phyloP scores from a whole-genome alignment of 148 eudicot species.

The Amaranthus palmeri region DNA sequence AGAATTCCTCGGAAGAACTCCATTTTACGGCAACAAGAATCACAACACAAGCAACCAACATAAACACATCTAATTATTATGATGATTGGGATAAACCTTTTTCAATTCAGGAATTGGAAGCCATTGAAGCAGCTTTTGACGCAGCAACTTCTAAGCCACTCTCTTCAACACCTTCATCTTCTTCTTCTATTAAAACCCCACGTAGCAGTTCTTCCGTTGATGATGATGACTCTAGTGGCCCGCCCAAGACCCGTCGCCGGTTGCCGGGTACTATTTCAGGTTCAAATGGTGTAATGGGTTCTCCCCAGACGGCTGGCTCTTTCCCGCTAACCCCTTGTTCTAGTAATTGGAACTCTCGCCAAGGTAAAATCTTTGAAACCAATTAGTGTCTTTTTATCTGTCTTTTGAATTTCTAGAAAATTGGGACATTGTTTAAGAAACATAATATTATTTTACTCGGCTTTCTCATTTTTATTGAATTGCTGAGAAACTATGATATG shows the following conservation, averaged over 20 bases:
- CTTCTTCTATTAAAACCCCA: constrained; percentile 20
- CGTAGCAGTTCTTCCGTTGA: constrained; percentile 13
- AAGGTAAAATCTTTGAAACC: constrained; percentile 17
- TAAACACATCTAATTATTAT: background rate
- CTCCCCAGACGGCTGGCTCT: background rate
- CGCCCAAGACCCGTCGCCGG: constrained; percentile 39
- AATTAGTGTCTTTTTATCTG: too few relatives aligned
- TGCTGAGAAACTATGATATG: background rate
- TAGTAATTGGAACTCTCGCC: constrained; percentile 8
- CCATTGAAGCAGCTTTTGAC: constrained; percentile 46
- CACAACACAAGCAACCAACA: background rate
- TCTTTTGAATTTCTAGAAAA: background rate
- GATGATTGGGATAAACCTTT: constrained; percentile 52
- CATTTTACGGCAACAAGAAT: background rate
- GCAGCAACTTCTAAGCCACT: constrained; percentile 22
- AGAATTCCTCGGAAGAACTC: background rate
- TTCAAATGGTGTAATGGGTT: constrained; percentile 13
- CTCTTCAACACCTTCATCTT: constrained; percentile 1
- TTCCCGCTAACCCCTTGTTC: constrained; percentile 25
- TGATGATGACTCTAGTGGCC: constrained; percentile 1
- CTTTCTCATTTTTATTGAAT: background rate
- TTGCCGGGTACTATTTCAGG: constrained; percentile 41
- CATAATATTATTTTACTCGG: background rate
- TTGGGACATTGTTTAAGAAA: background rate
- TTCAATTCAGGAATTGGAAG: constrained; percentile 42